phyloP scores from a whole-genome alignment of 805 yeast genomes.

The Yarrowia alimentaria region DNA sequence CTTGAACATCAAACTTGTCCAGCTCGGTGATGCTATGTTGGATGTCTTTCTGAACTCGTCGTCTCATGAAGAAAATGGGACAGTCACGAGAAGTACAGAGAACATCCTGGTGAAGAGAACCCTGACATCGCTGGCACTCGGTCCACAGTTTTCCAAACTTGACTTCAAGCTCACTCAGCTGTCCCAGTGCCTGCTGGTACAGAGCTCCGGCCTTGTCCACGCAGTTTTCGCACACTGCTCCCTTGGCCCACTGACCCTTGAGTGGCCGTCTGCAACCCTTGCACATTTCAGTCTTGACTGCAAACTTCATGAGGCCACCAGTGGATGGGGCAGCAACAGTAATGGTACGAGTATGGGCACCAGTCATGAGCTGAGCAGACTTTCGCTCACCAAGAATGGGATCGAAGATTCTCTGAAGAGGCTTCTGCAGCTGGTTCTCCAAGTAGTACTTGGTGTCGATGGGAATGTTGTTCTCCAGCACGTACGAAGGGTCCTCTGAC shows the following conservation, averaged over 20 bases:
- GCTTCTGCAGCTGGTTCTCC: conserved; percentile 90
- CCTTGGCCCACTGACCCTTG: conserved; percentile 50
- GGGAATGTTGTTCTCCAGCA: conserved; percentile 85
- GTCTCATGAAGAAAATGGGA: conserved; percentile 96
- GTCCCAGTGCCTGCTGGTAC: conserved; percentile 76
- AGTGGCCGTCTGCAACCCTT: conserved; percentile 85
- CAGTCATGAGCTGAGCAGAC: conserved; percentile 75
- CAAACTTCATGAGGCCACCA: conserved; percentile 89
- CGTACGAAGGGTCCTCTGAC: conserved; percentile 95
- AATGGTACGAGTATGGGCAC: conserved; percentile 79
- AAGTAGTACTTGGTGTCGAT: conserved; percentile 92
- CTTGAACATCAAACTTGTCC: conserved; percentile 58
- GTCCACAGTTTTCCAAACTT: conserved; percentile 93
- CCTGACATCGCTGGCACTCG: conserved; percentile 97
- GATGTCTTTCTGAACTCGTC: conserved; percentile 74
- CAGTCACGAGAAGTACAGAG: conserved; percentile 94
- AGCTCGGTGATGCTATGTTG: conserved; percentile 56
- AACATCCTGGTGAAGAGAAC: conserved; percentile 92
- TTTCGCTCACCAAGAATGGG: conserved; percentile 87
- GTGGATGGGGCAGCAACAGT: conserved; percentile 65
- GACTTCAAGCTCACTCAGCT: conserved; percentile 74
- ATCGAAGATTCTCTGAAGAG: conserved; percentile 87
- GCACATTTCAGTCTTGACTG: conserved; percentile 84
- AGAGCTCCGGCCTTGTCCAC: conserved; percentile 66
- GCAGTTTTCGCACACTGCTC: conserved; percentile 82